Conservation (phyloP, 1,284 basidiomycete species). For the Marasmius sp. region DNA sequence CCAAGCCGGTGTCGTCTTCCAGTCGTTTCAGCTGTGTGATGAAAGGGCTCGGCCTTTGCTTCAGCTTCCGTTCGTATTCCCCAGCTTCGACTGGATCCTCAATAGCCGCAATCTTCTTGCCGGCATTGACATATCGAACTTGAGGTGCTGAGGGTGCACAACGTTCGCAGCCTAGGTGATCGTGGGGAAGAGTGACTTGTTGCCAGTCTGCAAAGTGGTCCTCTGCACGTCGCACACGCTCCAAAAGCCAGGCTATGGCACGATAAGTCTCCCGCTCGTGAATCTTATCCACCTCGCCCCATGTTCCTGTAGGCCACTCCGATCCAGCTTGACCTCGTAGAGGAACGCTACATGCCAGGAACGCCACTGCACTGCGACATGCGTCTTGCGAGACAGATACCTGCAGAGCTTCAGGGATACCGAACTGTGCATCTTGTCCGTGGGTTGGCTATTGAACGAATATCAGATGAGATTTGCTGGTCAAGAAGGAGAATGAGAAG, state of each 20-base stretch:
- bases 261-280: conserved; percentile 83
- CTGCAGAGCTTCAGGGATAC: conserved; percentile 60
- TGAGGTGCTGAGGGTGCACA: conserved; percentile 81
- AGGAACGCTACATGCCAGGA: conserved; percentile 77
- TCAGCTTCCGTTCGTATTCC: conserved; percentile 84
- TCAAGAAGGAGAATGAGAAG: background rate
- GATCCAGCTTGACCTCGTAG: conserved; percentile 65
- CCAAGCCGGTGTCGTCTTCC: conserved; percentile 59
- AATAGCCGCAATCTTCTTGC: conserved; percentile 65
- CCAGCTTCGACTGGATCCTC: conserved; percentile 86
- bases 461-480: conserved; percentile 11
- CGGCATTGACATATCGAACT: conserved; percentile 69
- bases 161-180: conserved; percentile 56
- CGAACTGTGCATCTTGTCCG: conserved; percentile 62
- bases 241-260: conserved; percentile 82
- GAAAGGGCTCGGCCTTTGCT: conserved; percentile 85
- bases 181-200: conserved; percentile 37
- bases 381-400: conserved; percentile 58
- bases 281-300: conserved; percentile 83
- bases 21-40: conserved; percentile 85
- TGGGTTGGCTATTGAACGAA: conserved; percentile 45
- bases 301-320: conserved; percentile 76
- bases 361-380: conserved; percentile 73
- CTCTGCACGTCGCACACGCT: conserved; percentile 76
- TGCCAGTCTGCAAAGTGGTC: conserved; percentile 66